Base-by-base conservation (phyloP, 495 filamentous ascomycete genomes). In the Bryoglossum gracile region DNA sequence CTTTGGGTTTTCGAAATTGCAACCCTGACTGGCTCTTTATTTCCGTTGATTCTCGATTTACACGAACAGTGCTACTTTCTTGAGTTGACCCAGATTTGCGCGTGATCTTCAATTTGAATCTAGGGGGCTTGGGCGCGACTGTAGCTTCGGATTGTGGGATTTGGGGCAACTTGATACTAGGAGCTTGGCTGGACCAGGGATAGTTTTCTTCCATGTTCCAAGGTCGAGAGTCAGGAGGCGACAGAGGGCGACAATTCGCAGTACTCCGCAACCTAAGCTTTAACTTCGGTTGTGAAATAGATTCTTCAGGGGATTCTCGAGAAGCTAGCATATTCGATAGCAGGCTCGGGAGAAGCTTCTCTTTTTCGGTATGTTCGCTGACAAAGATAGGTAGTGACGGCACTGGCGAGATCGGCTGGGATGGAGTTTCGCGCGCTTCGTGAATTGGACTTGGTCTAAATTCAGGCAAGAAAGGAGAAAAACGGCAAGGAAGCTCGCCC, bases 31-130 rank as follows among this genome's bases (percentile, higher is more conserved):
- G n/a, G 2, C 17, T 2, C 23, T n/a, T 53, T 8, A 24, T 33
- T n/a, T 48, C 50, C 4, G 9, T 33, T 4, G 28, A 39, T 21
- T 52, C 48, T 40, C 48, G 28, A 25, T 46, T 55, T 18, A 21
- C 30, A 38, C 41, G 49, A 17, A 23, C 44, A 17, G 56, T 30
- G 19, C 50, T 34, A 11, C 58, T 47, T 19, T 50, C 58, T 22
- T 33, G 33, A 14, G 41, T 44, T 8, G 50, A 52, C 8, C 28
- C 35, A 14, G 56, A 54, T 4, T 46, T 18, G n/a, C 47, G 38
- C 2, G 53, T 66, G 21, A 58, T 55, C 51, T 55, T 70, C 36
- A 70, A 24, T 37, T 53, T 65, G 22, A 70, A 63, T 32, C 56
- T 68, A 8, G 63, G 62, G 26, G 35, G 44, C 22, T 54, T 45